These are phyloP conservation scores for Candida vartiovaarae DNA, from an alignment of 805 yeast genomes.

Conservation along the genomic window DNA sequence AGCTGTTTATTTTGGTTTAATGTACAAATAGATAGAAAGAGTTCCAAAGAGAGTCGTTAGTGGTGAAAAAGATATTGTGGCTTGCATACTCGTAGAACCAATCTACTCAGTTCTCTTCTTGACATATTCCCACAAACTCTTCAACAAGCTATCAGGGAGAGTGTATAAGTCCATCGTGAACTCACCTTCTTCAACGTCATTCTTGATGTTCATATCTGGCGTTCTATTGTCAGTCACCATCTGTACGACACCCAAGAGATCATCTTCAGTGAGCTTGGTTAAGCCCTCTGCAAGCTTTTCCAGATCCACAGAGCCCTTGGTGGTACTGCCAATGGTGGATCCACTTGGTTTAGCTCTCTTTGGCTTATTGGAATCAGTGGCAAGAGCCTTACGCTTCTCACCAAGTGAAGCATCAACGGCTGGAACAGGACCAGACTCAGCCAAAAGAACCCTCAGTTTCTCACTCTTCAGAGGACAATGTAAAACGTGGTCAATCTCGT, in stretches of 20 bases:
- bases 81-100: too few relatives aligned
- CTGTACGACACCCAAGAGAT: slow-evolving; percentile 88
- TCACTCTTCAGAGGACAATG: slow-evolving; percentile 70
- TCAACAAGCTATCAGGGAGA: slow-evolving; percentile 82
- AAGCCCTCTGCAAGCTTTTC: slow-evolving; percentile 87
- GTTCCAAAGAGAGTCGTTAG: too few relatives aligned
- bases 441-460: slow-evolving; percentile 59
- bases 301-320: slow-evolving; percentile 75
- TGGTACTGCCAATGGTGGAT: slow-evolving; percentile 34
- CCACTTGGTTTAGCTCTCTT: slow-evolving; percentile 22
- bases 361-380: slow-evolving; percentile 20
- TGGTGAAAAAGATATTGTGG: too few relatives aligned
- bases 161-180: slow-evolving; percentile 94
- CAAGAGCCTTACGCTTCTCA: slow-evolving; percentile 31
- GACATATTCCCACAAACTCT: slow-evolving; percentile 92
- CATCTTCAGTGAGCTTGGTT: slow-evolving; percentile 86
- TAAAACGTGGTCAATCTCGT: slow-evolving; percentile 70
- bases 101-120: slow-evolving; percentile 49
- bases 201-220: slow-evolving; percentile 90
- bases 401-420: slow-evolving; percentile 29
- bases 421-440: slow-evolving; percentile 81
- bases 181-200: slow-evolving; percentile 95
- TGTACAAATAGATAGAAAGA: too few relatives aligned
- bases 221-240: slow-evolving; percentile 96
- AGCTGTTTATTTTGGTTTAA: too few relatives aligned